These are phyloP conservation scores for Carex cristatella DNA, from an alignment of 176 grass and related monocot genomes.

Conservation along the genomic window DNA sequence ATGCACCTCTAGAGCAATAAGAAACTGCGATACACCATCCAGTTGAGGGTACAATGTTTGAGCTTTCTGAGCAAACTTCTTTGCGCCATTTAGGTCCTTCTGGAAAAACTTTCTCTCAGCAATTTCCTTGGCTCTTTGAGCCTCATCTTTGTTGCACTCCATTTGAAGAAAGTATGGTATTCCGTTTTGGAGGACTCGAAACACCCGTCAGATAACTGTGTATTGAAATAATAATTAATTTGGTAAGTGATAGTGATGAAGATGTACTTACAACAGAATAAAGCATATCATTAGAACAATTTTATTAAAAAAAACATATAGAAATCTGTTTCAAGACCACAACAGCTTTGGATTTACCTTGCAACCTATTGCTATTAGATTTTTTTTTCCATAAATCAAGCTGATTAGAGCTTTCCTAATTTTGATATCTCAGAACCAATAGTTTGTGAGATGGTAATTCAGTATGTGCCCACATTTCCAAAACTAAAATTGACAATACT, in stretches of 20 bases:
- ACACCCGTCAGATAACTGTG: not conserved
- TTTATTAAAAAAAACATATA: not conserved
- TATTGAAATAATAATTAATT: not conserved
- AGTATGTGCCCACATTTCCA: not conserved
- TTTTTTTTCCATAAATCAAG: not conserved
- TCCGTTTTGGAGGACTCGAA: not conserved
- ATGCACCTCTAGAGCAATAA: constrained; percentile 64
- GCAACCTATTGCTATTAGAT: not conserved
- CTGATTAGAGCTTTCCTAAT: not conserved
- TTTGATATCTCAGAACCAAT: not conserved
- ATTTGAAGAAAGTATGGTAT: constrained; percentile 9
- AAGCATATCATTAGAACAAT: not conserved
- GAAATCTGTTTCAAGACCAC: not conserved
- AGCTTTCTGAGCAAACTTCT: constrained; percentile 75
- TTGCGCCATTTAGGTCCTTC: constrained; percentile 54
- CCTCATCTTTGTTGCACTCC: constrained; percentile 75
- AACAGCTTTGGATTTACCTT: not conserved
- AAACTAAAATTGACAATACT: not conserved
- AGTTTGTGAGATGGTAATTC: not conserved
- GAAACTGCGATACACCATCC: constrained; percentile 72
- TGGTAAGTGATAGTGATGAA: not conserved
- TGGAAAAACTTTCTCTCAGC: constrained; percentile 68
- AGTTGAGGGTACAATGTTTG: constrained; percentile 61
- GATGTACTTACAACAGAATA: not conserved
- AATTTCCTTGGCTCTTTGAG: constrained; percentile 53